Evolutionary conservation across 2,329 filamentous ascomycete species (phyloP).

Genomic region (Teratosphaeria epicoccoides): DNA sequence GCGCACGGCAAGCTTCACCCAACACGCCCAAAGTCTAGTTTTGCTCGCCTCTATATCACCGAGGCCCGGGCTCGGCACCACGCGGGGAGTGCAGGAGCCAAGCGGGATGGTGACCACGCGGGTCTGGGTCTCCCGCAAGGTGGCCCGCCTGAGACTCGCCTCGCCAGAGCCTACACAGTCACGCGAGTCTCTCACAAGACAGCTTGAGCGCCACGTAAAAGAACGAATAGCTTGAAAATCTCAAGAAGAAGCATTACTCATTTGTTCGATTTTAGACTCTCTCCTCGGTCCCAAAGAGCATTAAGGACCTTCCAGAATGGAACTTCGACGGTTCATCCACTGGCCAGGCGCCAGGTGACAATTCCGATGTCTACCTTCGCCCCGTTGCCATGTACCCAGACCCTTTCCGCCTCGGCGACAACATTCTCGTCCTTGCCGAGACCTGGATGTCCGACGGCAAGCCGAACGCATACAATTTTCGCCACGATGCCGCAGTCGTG

Average conservation of each 20-base stretch:
- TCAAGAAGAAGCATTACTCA: background rate
- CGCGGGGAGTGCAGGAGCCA: background rate
- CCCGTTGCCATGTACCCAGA: conserved; percentile 83
- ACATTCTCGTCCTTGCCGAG: conserved; percentile 89
- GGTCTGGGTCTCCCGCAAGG: background rate
- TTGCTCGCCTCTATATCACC: background rate
- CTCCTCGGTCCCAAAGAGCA: conserved; percentile 43
- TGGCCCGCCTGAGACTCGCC: no score
- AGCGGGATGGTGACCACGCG: background rate
- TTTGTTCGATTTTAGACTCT: conserved; percentile 45
- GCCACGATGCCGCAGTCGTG: conserved; percentile 78
- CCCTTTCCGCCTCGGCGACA: conserved; percentile 79
- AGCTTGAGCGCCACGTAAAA: background rate
- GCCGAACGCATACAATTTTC: conserved; percentile 98
- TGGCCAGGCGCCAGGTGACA: conserved; percentile 81
- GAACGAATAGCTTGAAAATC: no score
- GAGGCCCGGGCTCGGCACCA: conserved; percentile 2
- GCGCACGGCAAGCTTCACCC: background rate
- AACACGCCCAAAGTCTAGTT: background rate
- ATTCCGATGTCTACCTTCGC: conserved; percentile 95
- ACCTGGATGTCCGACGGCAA: conserved; percentile 89
- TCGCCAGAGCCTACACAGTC: background rate
- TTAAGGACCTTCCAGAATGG: conserved; percentile 64
- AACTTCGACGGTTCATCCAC: conserved; percentile 87
- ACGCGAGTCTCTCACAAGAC: background rate